Evolutionary conservation across 495 filamentous ascomycete species (phyloP).

Genomic region (Aspergillus sclerotiicarbonarius): DNA sequence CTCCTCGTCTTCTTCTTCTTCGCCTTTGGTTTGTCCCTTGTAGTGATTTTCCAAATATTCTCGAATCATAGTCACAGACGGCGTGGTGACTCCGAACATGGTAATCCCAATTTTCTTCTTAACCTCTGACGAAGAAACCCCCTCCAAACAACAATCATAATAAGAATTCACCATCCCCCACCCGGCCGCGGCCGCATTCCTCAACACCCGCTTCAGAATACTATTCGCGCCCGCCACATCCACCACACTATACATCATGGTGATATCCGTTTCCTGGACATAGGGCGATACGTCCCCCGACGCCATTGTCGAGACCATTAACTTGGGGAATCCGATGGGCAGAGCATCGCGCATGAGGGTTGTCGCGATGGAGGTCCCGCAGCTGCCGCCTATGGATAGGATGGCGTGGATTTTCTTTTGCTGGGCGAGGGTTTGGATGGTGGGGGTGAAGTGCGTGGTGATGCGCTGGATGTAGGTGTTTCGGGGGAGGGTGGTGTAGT

Average conservation of each 20-base stretch:
- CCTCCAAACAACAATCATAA: background rate
- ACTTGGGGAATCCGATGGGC: slow-evolving; percentile 64
- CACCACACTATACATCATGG: slow-evolving; percentile 66
- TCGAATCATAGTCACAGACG: slow-evolving; percentile 51
- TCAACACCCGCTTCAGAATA: slow-evolving; percentile 52
- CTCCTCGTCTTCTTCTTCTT: too few relatives aligned
- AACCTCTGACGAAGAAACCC: too few relatives aligned
- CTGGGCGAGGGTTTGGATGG: slow-evolving; percentile 32
- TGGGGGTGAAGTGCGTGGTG: slow-evolving; percentile 32
- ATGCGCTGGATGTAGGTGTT: slow-evolving; percentile 52
- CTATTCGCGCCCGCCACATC: slow-evolving; percentile 65
- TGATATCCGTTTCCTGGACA: slow-evolving; percentile 64
- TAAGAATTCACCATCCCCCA: slow-evolving; percentile 53
- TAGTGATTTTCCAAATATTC: slow-evolving; percentile 8
- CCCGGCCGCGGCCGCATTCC: slow-evolving; percentile 60
- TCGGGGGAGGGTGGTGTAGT: slow-evolving; percentile 32
- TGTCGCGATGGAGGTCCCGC: slow-evolving; percentile 56
- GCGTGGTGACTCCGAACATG: slow-evolving; percentile 76
- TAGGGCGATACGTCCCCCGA: slow-evolving; percentile 57
- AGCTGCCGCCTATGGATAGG: slow-evolving; percentile 55
- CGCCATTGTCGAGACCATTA: slow-evolving; percentile 68
- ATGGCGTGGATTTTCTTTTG: slow-evolving; percentile 49
- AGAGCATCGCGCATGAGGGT: slow-evolving; percentile 56
- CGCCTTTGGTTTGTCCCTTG: slow-evolving; percentile 39
- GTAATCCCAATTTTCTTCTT: slow-evolving; percentile 60